Percentiles rank a stretch among this genome's conserved stretches.
Evolutionary conservation across 257 asterid species (phyloP).

Genomic region (Scutellaria galericulata): DNA sequence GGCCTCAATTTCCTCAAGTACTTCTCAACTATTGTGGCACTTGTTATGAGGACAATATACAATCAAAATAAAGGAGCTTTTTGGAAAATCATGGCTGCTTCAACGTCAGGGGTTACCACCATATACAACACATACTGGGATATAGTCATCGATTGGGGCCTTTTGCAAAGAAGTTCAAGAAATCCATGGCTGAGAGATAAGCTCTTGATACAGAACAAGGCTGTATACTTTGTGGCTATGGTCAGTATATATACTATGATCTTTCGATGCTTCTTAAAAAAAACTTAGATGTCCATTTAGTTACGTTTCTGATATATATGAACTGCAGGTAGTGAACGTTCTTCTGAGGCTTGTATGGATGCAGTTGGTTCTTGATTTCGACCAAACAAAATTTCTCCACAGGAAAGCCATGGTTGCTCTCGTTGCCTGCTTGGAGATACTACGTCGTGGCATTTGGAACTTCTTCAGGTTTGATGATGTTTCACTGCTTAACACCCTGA

Average conservation of each 20-base stretch:
- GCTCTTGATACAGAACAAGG: conserved; percentile 63
- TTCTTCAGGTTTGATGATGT: conserved; percentile 69
- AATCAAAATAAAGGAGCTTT: conserved; percentile 33
- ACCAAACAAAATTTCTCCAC: conserved; percentile 55
- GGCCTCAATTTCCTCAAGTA: conserved; percentile 64
- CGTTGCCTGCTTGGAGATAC: conserved; percentile 75
- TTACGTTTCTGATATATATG: no score
- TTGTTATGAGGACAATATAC: conserved; percentile 63
- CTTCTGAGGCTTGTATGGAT: conserved; percentile 87
- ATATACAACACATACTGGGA: conserved; percentile 77
- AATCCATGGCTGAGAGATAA: conserved; percentile 88
- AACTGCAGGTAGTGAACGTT: conserved; percentile 62
- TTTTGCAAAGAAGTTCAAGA: conserved; percentile 53
- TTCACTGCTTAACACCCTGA: background rate
- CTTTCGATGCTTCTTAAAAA: background rate
- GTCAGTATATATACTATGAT: conserved; percentile 45
- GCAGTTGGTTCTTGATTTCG: conserved; percentile 73
- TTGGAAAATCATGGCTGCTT: conserved; percentile 58
- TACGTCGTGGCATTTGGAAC: conserved; percentile 91
- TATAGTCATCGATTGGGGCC: conserved; percentile 84
- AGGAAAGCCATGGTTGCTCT: conserved; percentile 55
- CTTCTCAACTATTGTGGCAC: conserved; percentile 71
- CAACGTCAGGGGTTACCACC: conserved; percentile 69
- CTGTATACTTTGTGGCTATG: conserved; percentile 72
- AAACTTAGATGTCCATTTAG: no score